These are phyloP conservation scores for Cladosporium sp. DNA, from an alignment of 2,329 filamentous ascomycete species.

Conservation along the genomic window DNA sequence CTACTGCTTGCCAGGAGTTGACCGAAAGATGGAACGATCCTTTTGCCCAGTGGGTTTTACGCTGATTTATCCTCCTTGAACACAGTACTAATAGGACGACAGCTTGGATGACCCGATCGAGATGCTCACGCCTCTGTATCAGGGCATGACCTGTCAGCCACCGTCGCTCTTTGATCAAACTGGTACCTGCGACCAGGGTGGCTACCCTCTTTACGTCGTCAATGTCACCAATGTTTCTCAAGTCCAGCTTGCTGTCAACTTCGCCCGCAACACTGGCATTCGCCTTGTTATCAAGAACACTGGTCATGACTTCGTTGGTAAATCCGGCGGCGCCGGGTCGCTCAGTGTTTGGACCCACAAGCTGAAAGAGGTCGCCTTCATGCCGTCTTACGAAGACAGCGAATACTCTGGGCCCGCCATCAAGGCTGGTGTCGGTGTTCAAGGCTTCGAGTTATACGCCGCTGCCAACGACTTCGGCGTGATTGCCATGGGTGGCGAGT, in stretches of 20 bases:
- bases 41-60: slow-evolving; percentile 6
- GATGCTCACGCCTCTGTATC: slow-evolving; percentile 13
- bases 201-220: slow-evolving; percentile 18
- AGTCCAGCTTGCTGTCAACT: slow-evolving; percentile 19
- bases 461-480: slow-evolving; percentile 2
- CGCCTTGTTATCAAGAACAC: slow-evolving; percentile 21
- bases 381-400: slow-evolving; percentile 11
- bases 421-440: slow-evolving; percentile 19
- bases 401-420: slow-evolving; percentile 18
- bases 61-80: neutral
- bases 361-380: slow-evolving; percentile 15
- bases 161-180: neutral
- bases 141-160: slow-evolving; percentile 15
- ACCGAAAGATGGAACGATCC: slow-evolving; percentile 14
- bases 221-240: slow-evolving; percentile 15
- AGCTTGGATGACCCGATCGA: slow-evolving; percentile 15
- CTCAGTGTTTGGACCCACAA: slow-evolving; percentile 23
- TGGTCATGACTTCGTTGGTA: slow-evolving; percentile 23
- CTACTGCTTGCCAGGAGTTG: slow-evolving; percentile 13
- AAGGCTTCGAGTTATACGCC: slow-evolving; percentile 15
- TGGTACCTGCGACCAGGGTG: slow-evolving; percentile 16
- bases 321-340: slow-evolving; percentile 17
- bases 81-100: neutral
- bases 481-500: slow-evolving; percentile 16
- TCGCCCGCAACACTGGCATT: slow-evolving; percentile 19